These are phyloP conservation scores for Penicillium subrubescens DNA, from an alignment of 495 filamentous ascomycete genomes.

Conservation along the genomic window DNA sequence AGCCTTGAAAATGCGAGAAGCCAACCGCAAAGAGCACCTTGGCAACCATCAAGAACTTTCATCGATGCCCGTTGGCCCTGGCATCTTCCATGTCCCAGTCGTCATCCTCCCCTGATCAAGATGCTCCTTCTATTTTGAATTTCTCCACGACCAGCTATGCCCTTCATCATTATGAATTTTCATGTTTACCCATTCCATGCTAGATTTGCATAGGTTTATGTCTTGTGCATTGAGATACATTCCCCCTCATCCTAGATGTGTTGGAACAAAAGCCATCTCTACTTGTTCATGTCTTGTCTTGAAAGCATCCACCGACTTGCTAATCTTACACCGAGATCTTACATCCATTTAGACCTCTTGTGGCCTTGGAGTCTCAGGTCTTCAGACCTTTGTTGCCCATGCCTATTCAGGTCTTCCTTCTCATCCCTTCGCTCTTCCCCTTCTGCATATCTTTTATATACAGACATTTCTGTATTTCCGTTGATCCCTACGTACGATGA, in stretches of 20 bases:
- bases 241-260: neutral
- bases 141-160: constrained; percentile 2
- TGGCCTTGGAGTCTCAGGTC: neutral
- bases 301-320: neutral
- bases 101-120: constrained; percentile 31
- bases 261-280: constrained; percentile 4
- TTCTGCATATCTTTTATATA: neutral
- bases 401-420: neutral
- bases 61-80: constrained; percentile 10
- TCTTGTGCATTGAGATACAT: neutral
- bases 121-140: neutral
- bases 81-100: constrained; percentile 34
- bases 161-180: constrained; percentile 1
- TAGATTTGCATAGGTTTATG: neutral
- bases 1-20: constrained; percentile 35
- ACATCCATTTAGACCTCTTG: neutral
- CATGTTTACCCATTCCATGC: neutral
- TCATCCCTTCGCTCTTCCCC: neutral
- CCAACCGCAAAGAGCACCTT: constrained; percentile 22
- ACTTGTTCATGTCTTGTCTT: neutral
- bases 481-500: neutral
- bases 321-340: neutral
- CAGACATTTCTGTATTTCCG: neutral
- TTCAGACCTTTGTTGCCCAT: neutral
- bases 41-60: neutral